Percentiles rank a stretch among this genome's conserved stretches.
phyloP scores from a whole-genome alignment of 2,329 filamentous ascomycete species.

The Drechslerella coelobrocha region DNA sequence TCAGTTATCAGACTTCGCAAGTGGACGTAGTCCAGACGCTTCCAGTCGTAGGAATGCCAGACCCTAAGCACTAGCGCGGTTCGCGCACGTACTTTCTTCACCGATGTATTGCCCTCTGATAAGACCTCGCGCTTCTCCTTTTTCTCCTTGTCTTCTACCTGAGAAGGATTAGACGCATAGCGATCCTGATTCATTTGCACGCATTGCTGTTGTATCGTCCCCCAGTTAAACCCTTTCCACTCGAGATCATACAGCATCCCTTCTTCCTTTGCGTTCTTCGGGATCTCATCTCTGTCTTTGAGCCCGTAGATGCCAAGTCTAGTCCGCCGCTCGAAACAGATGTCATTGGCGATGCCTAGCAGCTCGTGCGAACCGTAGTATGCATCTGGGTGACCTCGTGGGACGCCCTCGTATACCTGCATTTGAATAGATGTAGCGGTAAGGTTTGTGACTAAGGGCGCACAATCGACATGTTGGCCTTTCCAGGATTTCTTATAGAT shows the following conservation, averaged over 20 bases:
- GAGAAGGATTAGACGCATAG: constrained; percentile 59
- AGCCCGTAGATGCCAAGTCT: constrained; percentile 79
- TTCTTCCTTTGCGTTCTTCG: constrained; percentile 25
- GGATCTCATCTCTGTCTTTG: constrained; percentile 69
- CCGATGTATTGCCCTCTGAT: constrained; percentile 55
- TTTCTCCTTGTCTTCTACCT: not conserved
- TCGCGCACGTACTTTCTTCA: constrained; percentile 61
- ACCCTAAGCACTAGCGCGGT: constrained; percentile 82
- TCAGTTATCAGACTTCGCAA: constrained; percentile 84
- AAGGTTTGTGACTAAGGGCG: constrained; percentile 39
- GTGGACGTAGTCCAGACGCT: constrained; percentile 79
- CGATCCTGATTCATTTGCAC: constrained; percentile 70
- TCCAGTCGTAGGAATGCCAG: constrained; percentile 81
- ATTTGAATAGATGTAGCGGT: constrained; percentile 22
- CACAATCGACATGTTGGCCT: constrained; percentile 59
- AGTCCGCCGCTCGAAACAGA: constrained; percentile 93
- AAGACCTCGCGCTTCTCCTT: constrained; percentile 10
- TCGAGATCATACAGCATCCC: constrained; percentile 61
- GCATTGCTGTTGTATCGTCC: constrained; percentile 64
- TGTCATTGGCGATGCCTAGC: constrained; percentile 77
- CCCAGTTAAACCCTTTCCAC: constrained; percentile 66
- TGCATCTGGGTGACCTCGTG: constrained; percentile 82
- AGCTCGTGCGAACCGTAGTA: constrained; percentile 86
- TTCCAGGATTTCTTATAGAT: constrained; percentile 62
- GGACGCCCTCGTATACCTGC: constrained; percentile 65